A percentile compares a stretch with the other conserved stretches of the same genome.
Conservation (phyloP, 768 basidiomycete genomes). For the Kwoniella newhampshirensis region DNA sequence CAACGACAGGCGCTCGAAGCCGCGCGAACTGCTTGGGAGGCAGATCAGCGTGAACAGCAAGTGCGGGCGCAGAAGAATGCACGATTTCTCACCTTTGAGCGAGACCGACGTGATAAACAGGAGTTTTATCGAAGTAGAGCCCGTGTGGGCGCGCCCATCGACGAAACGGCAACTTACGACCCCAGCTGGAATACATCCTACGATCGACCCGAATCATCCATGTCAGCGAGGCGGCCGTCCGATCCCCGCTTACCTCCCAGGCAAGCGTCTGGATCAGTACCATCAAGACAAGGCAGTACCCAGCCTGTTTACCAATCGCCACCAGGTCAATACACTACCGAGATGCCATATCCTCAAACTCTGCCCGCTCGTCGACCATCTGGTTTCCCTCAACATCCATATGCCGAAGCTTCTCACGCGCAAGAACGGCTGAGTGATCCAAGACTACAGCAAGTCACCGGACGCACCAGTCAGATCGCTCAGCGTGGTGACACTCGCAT, state of each 20-base stretch:
- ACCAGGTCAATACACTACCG: conserved; percentile 23
- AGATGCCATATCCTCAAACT: conserved; percentile 22
- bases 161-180: conserved; percentile 17
- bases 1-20: conserved; percentile 10
- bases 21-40: conserved; percentile 20
- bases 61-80: conserved; percentile 11
- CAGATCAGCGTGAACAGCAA: conserved; percentile 16
- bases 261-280: conserved; percentile 15
- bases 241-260: conserved; percentile 1
- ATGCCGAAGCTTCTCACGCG: conserved; percentile 29
- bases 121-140: conserved; percentile 24
- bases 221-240: conserved; percentile 19
- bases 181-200: conserved; percentile 3
- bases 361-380: conserved; percentile 24
- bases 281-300: conserved; percentile 8
- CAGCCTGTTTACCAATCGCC: conserved; percentile 39
- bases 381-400: conserved; percentile 20
- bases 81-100: conserved; percentile 25
- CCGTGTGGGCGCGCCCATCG: conserved; percentile 11
- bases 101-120: conserved; percentile 28
- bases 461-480: not conserved
- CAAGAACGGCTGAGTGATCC: conserved; percentile 34
- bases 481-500: no score
- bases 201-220: conserved; percentile 4
- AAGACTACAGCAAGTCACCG: conserved; percentile 24